phyloP scores from a whole-genome alignment of 176 grass and related monocot species.

The Carex parvula region DNA sequence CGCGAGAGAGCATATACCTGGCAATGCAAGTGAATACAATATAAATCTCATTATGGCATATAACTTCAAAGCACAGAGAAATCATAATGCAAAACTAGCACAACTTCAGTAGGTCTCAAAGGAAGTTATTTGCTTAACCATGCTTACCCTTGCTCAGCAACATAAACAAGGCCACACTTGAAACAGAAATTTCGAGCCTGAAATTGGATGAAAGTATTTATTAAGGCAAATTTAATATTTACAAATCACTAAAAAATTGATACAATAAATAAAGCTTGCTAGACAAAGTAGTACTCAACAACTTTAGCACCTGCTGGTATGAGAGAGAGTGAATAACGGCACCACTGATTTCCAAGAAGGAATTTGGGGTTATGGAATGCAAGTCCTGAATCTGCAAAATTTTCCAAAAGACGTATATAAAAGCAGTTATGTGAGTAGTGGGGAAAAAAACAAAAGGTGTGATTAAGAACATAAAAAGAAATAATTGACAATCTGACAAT shows the following conservation, averaged over 20 bases:
- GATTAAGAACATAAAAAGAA: background rate
- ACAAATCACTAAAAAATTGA: background rate
- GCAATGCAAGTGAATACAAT: conserved; percentile 34
- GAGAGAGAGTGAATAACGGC: conserved; percentile 91
- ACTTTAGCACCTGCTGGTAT: conserved; percentile 73
- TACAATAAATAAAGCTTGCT: background rate
- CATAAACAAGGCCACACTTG: conserved; percentile 99
- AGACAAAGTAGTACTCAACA: conserved; percentile 13
- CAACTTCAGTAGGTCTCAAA: background rate
- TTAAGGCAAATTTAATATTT: conserved; percentile 24
- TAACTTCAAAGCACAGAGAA: background rate
- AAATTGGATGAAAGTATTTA: conserved; percentile 23
- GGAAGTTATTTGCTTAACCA: background rate
- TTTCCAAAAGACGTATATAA: background rate
- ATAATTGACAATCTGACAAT: background rate
- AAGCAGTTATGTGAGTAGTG: background rate
- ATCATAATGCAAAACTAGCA: background rate
- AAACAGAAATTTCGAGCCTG: conserved; percentile 98
- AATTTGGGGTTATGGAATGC: conserved; percentile 96
- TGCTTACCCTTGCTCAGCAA: conserved; percentile 91
- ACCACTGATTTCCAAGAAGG: conserved; percentile 96
- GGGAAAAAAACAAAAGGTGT: background rate
- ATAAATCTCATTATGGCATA: conserved; percentile 16
- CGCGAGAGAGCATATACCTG: conserved; percentile 96
- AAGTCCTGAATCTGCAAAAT: conserved; percentile 85